Conservation (phyloP, 768 basidiomycete species). For the Coprinellus aureogranulatus region DNA sequence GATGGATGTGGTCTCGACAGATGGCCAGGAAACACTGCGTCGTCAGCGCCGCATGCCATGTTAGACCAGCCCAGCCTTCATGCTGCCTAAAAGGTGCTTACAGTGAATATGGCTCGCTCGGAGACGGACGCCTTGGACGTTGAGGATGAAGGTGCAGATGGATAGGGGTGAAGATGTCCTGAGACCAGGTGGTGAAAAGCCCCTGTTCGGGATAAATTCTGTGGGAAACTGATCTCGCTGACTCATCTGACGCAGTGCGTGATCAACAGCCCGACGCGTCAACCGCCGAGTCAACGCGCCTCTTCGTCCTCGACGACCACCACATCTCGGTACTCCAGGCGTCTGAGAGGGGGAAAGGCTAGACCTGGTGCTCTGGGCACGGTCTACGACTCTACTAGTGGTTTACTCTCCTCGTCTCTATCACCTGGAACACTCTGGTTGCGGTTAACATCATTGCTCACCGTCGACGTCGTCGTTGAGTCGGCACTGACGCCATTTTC, state of each 20-base stretch:
- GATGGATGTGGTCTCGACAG: background rate
- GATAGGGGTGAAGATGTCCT: constrained; percentile 9
- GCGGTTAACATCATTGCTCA: too few species aligned
- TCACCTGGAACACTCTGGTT: too few species aligned
- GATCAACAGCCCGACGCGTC: background rate
- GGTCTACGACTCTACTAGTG: too few species aligned
- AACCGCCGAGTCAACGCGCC: too few species aligned
- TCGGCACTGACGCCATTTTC: too few species aligned
- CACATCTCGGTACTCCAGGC: too few species aligned
- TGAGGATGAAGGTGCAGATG: background rate
- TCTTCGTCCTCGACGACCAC: background rate
- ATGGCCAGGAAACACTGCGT: background rate
- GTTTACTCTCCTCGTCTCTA: too few species aligned
- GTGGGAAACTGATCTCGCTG: background rate
- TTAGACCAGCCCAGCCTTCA: too few species aligned
- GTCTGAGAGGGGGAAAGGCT: too few species aligned
- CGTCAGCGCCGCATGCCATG: background rate
- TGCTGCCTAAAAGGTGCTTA: background rate
- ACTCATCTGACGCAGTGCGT: background rate
- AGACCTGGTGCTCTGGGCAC: too few species aligned
- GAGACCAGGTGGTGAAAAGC: constrained; percentile 7
- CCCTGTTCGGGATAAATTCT: constrained; percentile 2
- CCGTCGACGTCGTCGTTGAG: too few species aligned
- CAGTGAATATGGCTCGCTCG: background rate
- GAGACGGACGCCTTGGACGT: background rate